Evolutionary conservation across 2,329 filamentous ascomycete genomes (phyloP).

Genomic region (Cadophora sp.): DNA sequence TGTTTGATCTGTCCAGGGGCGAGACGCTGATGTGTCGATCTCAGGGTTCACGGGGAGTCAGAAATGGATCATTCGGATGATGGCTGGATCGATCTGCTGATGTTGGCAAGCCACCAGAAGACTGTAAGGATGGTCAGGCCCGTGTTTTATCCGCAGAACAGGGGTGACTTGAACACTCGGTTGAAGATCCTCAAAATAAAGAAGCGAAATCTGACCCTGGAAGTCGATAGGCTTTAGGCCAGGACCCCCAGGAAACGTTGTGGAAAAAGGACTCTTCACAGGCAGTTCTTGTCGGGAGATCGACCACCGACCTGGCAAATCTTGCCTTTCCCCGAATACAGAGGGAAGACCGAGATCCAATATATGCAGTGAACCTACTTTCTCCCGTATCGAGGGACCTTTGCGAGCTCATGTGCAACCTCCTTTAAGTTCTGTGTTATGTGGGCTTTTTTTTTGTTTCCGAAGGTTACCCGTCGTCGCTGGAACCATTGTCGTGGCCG

Average conservation of each 20-base stretch:
- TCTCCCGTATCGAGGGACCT: slow-evolving; percentile 16
- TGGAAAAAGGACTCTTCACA: slow-evolving; percentile 19
- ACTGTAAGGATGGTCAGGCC: slow-evolving; percentile 3
- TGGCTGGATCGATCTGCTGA: slow-evolving; percentile 31
- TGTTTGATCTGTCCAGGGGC: slow-evolving; percentile 30
- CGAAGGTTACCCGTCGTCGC: slow-evolving; percentile 1
- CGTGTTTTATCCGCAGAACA: slow-evolving; percentile 16
- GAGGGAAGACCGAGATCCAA: slow-evolving; percentile 39
- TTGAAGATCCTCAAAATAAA: slow-evolving; percentile 16
- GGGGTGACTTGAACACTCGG: slow-evolving; percentile 16
- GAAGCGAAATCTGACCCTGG: slow-evolving; percentile 13
- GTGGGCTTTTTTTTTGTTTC: slow-evolving; percentile 4
- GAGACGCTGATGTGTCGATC: slow-evolving; percentile 20
- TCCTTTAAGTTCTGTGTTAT: not conserved
- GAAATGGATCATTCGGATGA: slow-evolving; percentile 23
- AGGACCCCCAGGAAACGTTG: slow-evolving; percentile 13
- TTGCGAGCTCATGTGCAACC: slow-evolving; percentile 32
- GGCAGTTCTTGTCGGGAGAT: slow-evolving; percentile 38
- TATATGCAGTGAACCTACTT: slow-evolving; percentile 40
- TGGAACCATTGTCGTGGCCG: slow-evolving; percentile 18
- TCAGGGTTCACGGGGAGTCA: slow-evolving; percentile 16
- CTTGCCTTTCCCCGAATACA: slow-evolving; percentile 33
- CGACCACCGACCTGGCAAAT: slow-evolving; percentile 33
- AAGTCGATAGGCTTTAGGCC: slow-evolving; percentile 10
- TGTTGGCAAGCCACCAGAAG: slow-evolving; percentile 13